These are phyloP conservation scores for Escovopsis sp. DNA, from an alignment of 2,329 filamentous ascomycete genomes.

Conservation along the genomic window DNA sequence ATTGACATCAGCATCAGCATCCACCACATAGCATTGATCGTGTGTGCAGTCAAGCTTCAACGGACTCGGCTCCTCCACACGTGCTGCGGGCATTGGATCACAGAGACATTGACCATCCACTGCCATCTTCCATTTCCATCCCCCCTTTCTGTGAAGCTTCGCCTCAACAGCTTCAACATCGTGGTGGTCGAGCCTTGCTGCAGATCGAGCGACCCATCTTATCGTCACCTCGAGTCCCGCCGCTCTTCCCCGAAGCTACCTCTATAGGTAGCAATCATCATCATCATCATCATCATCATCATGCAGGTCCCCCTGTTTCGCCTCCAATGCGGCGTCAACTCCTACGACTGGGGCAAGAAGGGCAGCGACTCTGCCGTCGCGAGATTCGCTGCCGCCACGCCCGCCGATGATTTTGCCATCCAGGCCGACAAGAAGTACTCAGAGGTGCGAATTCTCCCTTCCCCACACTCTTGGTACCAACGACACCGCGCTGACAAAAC, in stretches of 20 bases:
- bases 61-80: too few species aligned
- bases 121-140: too few species aligned
- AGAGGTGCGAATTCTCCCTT: slow-evolving; percentile 41
- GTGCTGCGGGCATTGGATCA: too few species aligned
- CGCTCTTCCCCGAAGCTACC: background rate
- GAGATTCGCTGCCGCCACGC: slow-evolving; percentile 75
- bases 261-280: slow-evolving; percentile 1
- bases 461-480: background rate
- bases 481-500: too few species aligned
- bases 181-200: too few species aligned
- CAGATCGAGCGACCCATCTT: background rate
- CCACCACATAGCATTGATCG: background rate
- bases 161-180: too few species aligned
- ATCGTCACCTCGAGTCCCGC: background rate
- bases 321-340: slow-evolving; percentile 86
- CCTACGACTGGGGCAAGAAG: slow-evolving; percentile 97
- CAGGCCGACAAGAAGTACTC: slow-evolving; percentile 85
- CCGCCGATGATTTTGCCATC: slow-evolving; percentile 58
- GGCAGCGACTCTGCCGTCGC: slow-evolving; percentile 79
- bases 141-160: too few species aligned
- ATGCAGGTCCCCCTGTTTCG: slow-evolving; percentile 74
- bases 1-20: background rate
- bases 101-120: background rate
- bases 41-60: too few species aligned
- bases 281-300: slow-evolving; percentile 6